These are phyloP conservation scores for Apiotrichum sp. DNA, from an alignment of 1,284 basidiomycete species.

Conservation along the genomic window DNA sequence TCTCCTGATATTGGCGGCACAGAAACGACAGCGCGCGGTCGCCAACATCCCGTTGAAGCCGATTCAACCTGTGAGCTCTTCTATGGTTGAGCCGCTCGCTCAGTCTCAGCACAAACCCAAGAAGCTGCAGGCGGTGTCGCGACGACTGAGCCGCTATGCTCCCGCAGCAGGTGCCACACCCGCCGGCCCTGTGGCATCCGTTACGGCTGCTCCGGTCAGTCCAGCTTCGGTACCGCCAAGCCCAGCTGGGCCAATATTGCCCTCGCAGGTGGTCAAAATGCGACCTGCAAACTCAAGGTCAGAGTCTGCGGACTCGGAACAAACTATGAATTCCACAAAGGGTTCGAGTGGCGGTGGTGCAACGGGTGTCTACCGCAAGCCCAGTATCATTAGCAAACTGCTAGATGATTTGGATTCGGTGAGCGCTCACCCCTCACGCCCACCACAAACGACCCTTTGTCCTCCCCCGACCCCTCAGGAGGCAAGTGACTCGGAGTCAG, in stretches of 20 bases:
- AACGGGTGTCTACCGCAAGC: slow-evolving; percentile 4
- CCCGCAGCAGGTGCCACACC: background rate
- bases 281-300: background rate
- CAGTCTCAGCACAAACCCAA: background rate
- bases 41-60: background rate
- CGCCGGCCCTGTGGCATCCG: background rate
- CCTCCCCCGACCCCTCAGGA: background rate
- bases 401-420: slow-evolving; percentile 12
- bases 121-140: background rate
- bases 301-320: background rate
- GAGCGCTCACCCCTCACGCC: slow-evolving; percentile 7
- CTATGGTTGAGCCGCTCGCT: too few species aligned
- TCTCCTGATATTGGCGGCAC: slow-evolving; percentile 28
- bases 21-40: slow-evolving; percentile 16
- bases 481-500: background rate
- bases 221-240: background rate
- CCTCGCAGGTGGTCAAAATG: too few species aligned
- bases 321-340: background rate
- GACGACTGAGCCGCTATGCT: background rate
- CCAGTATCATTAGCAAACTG: slow-evolving; percentile 13
- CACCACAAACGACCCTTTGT: too few species aligned
- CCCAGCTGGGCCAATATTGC: too few species aligned
- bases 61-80: background rate
- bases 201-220: background rate
- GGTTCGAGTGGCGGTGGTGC: background rate